phyloP scores from a whole-genome alignment of 108 stramenopile species.

The Discostella pseudostelligera region DNA sequence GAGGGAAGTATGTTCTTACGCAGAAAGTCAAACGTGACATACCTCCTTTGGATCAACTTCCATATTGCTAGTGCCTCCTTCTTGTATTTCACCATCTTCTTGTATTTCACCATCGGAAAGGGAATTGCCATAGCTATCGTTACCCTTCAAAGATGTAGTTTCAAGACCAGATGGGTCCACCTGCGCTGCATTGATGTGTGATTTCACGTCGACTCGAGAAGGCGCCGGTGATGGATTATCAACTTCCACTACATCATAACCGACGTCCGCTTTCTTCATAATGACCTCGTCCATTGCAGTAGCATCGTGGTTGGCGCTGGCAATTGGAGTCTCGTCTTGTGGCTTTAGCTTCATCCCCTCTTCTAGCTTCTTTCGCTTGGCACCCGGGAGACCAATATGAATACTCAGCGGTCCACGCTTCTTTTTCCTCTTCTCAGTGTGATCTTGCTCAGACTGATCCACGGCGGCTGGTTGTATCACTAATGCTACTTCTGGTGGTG shows the following conservation, averaged over 20 bases:
- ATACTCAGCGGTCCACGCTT: constrained; percentile 35
- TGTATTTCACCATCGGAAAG: constrained; percentile 31
- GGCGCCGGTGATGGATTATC: background rate
- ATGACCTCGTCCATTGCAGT: background rate
- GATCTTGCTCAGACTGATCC: background rate
- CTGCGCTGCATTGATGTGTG: background rate
- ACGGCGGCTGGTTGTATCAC: background rate
- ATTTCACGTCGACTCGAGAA: background rate
- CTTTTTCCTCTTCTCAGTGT: constrained; percentile 8
- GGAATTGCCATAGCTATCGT: constrained; percentile 8
- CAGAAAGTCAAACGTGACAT: background rate
- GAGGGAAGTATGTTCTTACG: background rate
- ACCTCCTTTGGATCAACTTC: background rate
- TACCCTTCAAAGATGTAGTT: background rate
- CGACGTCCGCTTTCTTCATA: too few relatives aligned
- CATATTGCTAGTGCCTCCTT: constrained; percentile 1
- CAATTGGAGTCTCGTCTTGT: background rate
- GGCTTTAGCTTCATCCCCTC: constrained; percentile 24
- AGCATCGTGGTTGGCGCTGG: background rate
- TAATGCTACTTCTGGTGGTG: background rate
- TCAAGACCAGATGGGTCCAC: background rate
- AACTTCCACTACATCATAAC: background rate
- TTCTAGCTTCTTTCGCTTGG: constrained; percentile 16
- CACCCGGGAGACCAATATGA: constrained; percentile 29
- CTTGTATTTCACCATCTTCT: constrained; percentile 8